A percentile compares a stretch with the other conserved stretches of the same genome.
These are phyloP conservation scores for Pyrrhoderma lamaoense DNA, from an alignment of 1,284 basidiomycete genomes.

Conservation along the genomic window DNA sequence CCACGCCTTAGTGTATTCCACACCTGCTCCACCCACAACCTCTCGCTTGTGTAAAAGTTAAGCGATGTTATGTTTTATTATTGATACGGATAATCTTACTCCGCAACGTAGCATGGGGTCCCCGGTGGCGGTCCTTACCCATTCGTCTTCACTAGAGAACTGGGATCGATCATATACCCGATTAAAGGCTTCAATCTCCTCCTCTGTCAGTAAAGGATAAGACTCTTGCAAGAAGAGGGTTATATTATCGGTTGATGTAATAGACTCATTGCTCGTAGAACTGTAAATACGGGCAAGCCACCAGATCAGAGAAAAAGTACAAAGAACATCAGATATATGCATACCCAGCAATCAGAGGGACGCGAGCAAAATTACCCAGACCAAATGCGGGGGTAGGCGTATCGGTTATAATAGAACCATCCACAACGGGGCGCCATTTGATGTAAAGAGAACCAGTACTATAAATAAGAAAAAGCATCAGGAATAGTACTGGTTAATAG, in stretches of 20 bases:
- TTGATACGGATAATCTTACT: conserved; percentile 27
- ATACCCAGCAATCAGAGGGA: conserved; percentile 55
- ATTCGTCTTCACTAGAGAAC: conserved; percentile 35
- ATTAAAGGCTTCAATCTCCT: conserved; percentile 33
- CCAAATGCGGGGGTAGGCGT: conserved; percentile 40
- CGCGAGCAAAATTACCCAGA: conserved; percentile 36
- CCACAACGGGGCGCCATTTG: conserved; percentile 36
- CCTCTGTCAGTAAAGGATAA: conserved; percentile 38
- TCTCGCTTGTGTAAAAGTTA: conserved; percentile 30
- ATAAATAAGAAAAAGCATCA: no score
- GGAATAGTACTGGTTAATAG: conserved; percentile 24
- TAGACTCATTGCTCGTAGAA: conserved; percentile 49
- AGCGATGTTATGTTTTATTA: background rate
- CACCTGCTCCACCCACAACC: conserved; percentile 37
- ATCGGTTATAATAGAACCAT: conserved; percentile 41
- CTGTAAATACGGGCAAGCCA: conserved; percentile 25
- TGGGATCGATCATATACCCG: conserved; percentile 33
- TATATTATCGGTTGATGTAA: conserved; percentile 34
- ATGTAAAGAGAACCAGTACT: conserved; percentile 33
- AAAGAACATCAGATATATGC: conserved; percentile 17
- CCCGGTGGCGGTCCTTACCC: conserved; percentile 39
- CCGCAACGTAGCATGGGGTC: conserved; percentile 44
- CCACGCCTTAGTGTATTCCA: conserved; percentile 33
- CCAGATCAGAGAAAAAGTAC: no score
- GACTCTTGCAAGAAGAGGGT: conserved; percentile 30